A percentile compares a stretch with the other conserved stretches of the same genome.
Conservation (phyloP, 345 rosid species). For the Crucihimalaya himalaica region DNA sequence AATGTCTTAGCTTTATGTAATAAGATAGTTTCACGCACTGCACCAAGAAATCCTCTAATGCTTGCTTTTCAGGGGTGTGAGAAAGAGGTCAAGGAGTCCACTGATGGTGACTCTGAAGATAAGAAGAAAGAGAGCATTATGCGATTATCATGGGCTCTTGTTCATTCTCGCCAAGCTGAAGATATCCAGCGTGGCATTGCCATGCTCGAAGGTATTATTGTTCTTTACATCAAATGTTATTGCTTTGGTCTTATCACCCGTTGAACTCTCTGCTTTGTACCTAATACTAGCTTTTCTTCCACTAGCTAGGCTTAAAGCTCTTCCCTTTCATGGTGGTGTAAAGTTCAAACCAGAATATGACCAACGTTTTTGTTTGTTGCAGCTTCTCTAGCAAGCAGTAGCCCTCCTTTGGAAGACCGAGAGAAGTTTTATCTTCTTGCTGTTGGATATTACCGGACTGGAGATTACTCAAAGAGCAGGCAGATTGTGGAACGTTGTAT, state of each 20-base stretch:
- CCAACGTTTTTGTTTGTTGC: slow-evolving; percentile 26
- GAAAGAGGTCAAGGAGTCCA: slow-evolving; percentile 66
- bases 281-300: not conserved
- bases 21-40: not conserved
- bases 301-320: not conserved
- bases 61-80: slow-evolving; percentile 64
- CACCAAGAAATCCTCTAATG: not conserved
- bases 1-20: not conserved
- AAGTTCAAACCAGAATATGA: not conserved
- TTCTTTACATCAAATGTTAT: not conserved
- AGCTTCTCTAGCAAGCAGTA: slow-evolving; percentile 60
- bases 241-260: not conserved
- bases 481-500: slow-evolving; percentile 66
- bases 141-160: slow-evolving; percentile 92
- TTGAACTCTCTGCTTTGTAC: not conserved
- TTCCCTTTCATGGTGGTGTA: not conserved
- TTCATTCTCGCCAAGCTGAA: slow-evolving; percentile 71
- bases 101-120: slow-evolving; percentile 54
- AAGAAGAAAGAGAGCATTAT: slow-evolving; percentile 62
- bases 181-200: slow-evolving; percentile 78
- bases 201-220: slow-evolving; percentile 78
- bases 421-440: slow-evolving; percentile 86
- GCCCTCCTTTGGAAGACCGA: slow-evolving; percentile 52
- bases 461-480: slow-evolving; percentile 68
- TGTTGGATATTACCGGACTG: slow-evolving; percentile 73